A percentile compares a stretch with the other conserved stretches of the same genome.
phyloP scores from a whole-genome alignment of 768 basidiomycete genomes.

The Agaricus blazei region DNA sequence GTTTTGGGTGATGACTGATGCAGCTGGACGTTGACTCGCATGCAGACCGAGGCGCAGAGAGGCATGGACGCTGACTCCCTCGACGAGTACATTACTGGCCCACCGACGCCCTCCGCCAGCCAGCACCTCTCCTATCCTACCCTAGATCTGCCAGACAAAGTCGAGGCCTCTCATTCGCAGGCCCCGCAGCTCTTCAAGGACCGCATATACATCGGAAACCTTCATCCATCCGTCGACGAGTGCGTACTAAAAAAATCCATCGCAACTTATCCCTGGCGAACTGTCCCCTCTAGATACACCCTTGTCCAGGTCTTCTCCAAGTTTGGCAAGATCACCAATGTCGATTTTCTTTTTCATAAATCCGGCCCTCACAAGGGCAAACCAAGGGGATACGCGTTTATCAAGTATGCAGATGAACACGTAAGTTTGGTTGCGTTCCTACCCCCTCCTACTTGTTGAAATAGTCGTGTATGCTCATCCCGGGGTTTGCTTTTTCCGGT shows the following conservation, averaged over 20 bases:
- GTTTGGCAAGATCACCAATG: slow-evolving; percentile 87
- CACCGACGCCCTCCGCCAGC: not conserved
- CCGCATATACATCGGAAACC: slow-evolving; percentile 85
- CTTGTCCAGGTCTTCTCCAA: slow-evolving; percentile 88
- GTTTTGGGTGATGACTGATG: too few relatives aligned
- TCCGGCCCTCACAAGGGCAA: slow-evolving; percentile 84
- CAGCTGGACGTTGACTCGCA: too few relatives aligned
- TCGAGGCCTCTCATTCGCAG: not conserved
- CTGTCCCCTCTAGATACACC: slow-evolving; percentile 55
- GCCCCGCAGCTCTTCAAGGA: slow-evolving; percentile 44
- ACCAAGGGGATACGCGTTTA: slow-evolving; percentile 92
- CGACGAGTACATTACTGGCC: slow-evolving; percentile 3
- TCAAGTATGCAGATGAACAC: slow-evolving; percentile 76
- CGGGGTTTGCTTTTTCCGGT: slow-evolving; percentile 8
- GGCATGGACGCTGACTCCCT: slow-evolving; percentile 7
- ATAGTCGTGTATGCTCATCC: slow-evolving; percentile 10
- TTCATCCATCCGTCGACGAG: slow-evolving; percentile 87
- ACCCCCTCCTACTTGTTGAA: slow-evolving; percentile 7
- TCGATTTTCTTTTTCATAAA: slow-evolving; percentile 97
- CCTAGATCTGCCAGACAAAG: not conserved
- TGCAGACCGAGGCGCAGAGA: too few relatives aligned
- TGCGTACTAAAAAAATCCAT: slow-evolving; percentile 26
- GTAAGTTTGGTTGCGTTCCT: slow-evolving; percentile 49
- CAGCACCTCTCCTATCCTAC: slow-evolving; percentile 8
- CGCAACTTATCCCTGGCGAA: not conserved